Base-by-base conservation (phyloP, 148 eudicot genomes). In the Vaccinium vitisidaea region DNA sequence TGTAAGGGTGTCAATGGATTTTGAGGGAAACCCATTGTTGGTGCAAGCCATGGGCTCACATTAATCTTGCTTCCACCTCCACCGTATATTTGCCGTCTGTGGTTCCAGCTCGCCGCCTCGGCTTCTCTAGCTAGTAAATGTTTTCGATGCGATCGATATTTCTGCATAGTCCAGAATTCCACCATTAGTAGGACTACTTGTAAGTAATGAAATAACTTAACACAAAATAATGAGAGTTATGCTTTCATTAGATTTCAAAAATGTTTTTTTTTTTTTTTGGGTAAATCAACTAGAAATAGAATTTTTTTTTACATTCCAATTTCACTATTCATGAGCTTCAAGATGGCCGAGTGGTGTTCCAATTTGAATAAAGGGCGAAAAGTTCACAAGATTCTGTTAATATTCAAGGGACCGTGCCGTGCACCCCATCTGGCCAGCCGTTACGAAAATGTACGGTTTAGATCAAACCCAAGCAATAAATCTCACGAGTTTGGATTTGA, bases 51-150 rank as follows among this genome's bases (percentile, higher is more conserved):
- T 55, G 93, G 90, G 82, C 79, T 87, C 13, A 74, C 49, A 18
- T 16, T 84, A 21, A 86, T 90, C 73, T 89, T 92, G 80, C 87
- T 88, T 71, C 86, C 87, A 5, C 90, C 89, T 36, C 87, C 92
- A 0, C 95, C 87, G 16, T 95, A 95, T 81, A 91, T 87, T 79
- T 95, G 95, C 59, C 95, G 88, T 78, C 94, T 93, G 10, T 94
- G 99, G 59, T 89, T 95, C 99, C 98, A 93, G 82, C 61, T 92
- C 50, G 94, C 98, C 16, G 99, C 98, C 87, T 94, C 99, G 0
- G 98, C 96, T 88, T 95, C 99, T 83, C 98, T 80, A 0, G 95
- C 99, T 69, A 92, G 89, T 81, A 97, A 86, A 88, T 97, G 98
- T 55, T 95, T 97, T 78, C 95, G 82, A 79, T 95, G 98, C 15